phyloP scores from a whole-genome alignment of 2,329 filamentous ascomycete genomes.

The Penicillium sp. region DNA sequence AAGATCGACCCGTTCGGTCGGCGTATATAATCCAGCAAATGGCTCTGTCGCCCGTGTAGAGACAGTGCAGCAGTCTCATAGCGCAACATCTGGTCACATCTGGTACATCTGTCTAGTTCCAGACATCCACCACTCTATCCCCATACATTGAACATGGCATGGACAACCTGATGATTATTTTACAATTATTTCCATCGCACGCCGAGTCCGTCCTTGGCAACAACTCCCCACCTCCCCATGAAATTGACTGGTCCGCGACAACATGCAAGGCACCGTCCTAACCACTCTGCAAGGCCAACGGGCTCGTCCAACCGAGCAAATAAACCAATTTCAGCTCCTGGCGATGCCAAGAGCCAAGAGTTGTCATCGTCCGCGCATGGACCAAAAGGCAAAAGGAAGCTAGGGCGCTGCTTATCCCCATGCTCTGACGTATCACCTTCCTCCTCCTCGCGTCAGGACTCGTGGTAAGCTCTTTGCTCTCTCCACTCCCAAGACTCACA shows the following conservation, averaged over 20 bases:
- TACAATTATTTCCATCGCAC: background rate
- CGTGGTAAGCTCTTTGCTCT: background rate
- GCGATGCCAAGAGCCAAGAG: slow-evolving; percentile 25
- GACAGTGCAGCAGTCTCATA: no score
- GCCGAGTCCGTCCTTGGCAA: background rate
- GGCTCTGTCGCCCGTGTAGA: no score
- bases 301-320: slow-evolving; percentile 15
- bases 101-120: no score
- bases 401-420: slow-evolving; percentile 16
- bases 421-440: slow-evolving; percentile 14
- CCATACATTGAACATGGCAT: background rate
- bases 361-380: slow-evolving; percentile 16
- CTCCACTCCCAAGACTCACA: background rate
- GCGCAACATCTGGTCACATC: no score
- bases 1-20: background rate
- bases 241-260: background rate
- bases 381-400: slow-evolving; percentile 13
- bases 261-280: slow-evolving; percentile 1
- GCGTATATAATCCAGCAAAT: no score
- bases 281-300: background rate
- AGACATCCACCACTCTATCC: background rate
- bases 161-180: background rate
- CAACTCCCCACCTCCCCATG: background rate
- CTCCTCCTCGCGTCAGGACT: background rate
- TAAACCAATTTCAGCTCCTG: slow-evolving; percentile 10